Base-by-base conservation (phyloP, 495 filamentous ascomycete genomes). In the Hypoxylon subgilvum region DNA sequence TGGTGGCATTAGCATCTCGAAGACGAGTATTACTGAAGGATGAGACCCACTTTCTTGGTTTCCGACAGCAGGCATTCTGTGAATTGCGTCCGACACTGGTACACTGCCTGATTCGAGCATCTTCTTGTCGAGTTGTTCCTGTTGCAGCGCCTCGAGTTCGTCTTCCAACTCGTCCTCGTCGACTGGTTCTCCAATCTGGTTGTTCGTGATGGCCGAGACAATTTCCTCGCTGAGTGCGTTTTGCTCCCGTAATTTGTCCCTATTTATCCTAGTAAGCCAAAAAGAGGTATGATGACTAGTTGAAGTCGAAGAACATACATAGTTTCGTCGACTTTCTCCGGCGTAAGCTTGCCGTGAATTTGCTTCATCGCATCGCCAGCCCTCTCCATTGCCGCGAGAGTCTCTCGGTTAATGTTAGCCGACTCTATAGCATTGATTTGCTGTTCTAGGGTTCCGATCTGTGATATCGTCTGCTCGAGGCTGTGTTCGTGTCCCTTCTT, bases 381-480 rank as follows among this genome's bases (percentile, higher is more conserved):
- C 65, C 85, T 83, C 81, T 96, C 85, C 93, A 99, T 97, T 2
- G 92, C 95, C 42, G 86, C 81, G 40, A 99, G 80, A 3, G 94
- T 99, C 77, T 97, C 92, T 69, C 92, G 83, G 80, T 99, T 99
- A 76, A 99, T 96, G 72, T 97, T 99, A 42, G 94, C 95, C 16
- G 92, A 88, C 71, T 99, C 94, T 73, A 99, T 97, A 53, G 88
- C 87, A 69, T 93, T 94, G 67, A 99, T 93, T 70, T 99, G 92
- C 65, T 92, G 89, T 69, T 97, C 94, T 10, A 99, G 80, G 31
- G 93, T 95, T 50, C 84, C 82, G 75, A 96, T 91, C 73, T 97
- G 95, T 27, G 87, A 84, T 27, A 84, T 81, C 6, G 93, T 97
- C 72, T 96, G 90, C 52, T 94, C 89, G 38, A 97, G 84, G 53